These are phyloP conservation scores for Coemansia sp. DNA, from an alignment of 192 early-diverging fungal genomes.

Conservation along the genomic window DNA sequence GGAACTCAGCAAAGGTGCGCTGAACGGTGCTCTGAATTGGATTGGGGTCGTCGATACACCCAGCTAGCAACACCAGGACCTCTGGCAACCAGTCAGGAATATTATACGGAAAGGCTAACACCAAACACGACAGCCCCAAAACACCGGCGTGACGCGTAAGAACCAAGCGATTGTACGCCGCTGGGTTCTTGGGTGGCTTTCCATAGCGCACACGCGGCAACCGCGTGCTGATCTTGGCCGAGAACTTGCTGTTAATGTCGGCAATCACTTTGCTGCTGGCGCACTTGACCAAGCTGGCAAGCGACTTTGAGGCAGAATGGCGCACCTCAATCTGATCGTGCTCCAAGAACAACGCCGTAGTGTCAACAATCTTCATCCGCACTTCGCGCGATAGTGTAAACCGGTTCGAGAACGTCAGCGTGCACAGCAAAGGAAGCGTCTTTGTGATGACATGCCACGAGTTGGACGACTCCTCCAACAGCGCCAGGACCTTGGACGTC, in stretches of 20 bases:
- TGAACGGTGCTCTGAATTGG: constrained; percentile 85
- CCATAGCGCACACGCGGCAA: constrained; percentile 39
- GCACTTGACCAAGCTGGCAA: constrained; percentile 51
- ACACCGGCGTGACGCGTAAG: constrained; percentile 83
- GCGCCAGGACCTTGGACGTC: constrained; percentile 29
- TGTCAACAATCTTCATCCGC: constrained; percentile 66
- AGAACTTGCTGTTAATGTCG: constrained; percentile 44
- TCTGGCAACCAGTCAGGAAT: constrained; percentile 91
- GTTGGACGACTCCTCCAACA: constrained; percentile 41
- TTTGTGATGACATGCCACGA: constrained; percentile 82
- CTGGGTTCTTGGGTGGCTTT: constrained; percentile 29
- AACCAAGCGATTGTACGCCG: constrained; percentile 40
- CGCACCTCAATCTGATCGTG: constrained; percentile 88
- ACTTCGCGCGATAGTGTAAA: constrained; percentile 64
- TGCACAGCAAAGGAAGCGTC: constrained; percentile 80
- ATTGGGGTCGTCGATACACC: constrained; percentile 79
- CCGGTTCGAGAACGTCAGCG: constrained; percentile 85
- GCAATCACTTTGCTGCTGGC: constrained; percentile 36
- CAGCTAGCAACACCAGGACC: constrained; percentile 75
- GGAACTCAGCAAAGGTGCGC: constrained; percentile 90
- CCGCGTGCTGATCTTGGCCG: constrained; percentile 31
- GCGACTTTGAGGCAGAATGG: constrained; percentile 37
- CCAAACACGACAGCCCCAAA: constrained; percentile 84
- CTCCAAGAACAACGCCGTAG: constrained; percentile 66
- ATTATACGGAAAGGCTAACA: constrained; percentile 93